Base-by-base conservation (phyloP, 768 basidiomycete species). In the Phylloporus sp. region DNA sequence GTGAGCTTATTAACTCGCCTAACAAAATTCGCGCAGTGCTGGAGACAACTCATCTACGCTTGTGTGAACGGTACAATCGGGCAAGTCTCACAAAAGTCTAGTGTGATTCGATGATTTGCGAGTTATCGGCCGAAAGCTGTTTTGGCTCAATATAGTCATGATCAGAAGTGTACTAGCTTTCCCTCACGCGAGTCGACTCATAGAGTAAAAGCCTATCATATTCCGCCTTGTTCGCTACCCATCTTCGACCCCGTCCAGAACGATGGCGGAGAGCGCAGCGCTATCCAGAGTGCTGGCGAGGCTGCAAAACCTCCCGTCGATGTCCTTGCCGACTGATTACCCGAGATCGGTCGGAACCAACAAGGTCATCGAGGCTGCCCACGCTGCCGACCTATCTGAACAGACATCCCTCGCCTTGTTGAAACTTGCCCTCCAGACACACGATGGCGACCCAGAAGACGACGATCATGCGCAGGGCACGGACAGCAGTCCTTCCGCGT, bases 251-350 rank as follows among this genome's bases (percentile, higher is more conserved):
- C 21, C 33, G 13, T 28, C 35, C 28, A 54, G 17, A 20, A 34
- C 58, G 42, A 71, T 70, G 69, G 44, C 56, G 26, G 42, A 38
- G 17, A 48, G 61, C 48, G 44, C 15, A 9, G 31, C 51, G 5
- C 72, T 87, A 13, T 65, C 69, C 20, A 73, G 84, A 55, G 81
- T 85, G 20, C 56, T 84, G 14, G 66, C 74, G 20, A 74, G 86
- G 54, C 73, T 98, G 18, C 82, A 85, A 63, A 85, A 84, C 60
- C 68, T 94, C 3, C 94, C 96, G 2, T 84, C 87, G 5, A 84
- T 98, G 54, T 90, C 90, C 7, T 72, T 99, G 26, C 95, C 96
- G 0, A 95, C 95, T 0, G 96, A 98, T 67, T 99, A 96, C 64
- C 94, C 95, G 3, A 74, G 94, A 45, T 84, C 89, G 23, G 73